Base-by-base conservation (phyloP, 164 flowering plant species). In the Magnolia kwangsiensis region DNA sequence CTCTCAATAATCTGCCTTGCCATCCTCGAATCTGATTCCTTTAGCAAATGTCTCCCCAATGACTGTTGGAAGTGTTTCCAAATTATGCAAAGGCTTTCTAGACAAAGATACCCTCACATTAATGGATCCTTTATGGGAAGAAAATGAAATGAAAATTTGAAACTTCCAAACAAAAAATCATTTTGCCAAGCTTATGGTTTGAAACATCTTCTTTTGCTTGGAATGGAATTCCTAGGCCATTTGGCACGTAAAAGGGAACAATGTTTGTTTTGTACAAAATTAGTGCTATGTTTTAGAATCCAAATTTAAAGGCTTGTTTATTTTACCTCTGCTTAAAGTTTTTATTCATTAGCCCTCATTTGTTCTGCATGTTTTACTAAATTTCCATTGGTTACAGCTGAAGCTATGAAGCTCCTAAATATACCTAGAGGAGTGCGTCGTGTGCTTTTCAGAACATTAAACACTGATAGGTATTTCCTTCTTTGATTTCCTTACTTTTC, bases 371-470 rank as follows among this genome's bases (percentile, higher is more conserved):
- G 10, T 55, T 10, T 11, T 9, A 37, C 45, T 37, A 37, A 8
- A 6, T 29, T 49, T 77, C 50, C 51, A 59, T 24, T 66, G 50
- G 18, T 69, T 74, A 23, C 84, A 90, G 93, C 91, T 81, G 87
- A 88, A 72, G 93, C 84, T 18, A 90, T 93, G 98, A 77, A 87
- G 84, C 87, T 92, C 69, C 79, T 93, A 61, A 63, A 90, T 74
- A 90, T 93, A 71, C 96, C 96, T 8, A 89, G 74, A 75, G 96
- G 96, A 64, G 89, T 90, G 4, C 79, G 87, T 0, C 92, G 96
- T 63, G 95, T 90, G 73, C 89, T 93, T 75, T 93, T 93, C 85
- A 87, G 95, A 80, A 92, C 96, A 50, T 81, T 90, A 70, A 93
- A 93, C 81, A 90, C 95, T 58, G 94, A 93, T 78, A 89, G 91